Percentiles rank a stretch among this genome's conserved stretches.
Evolutionary conservation across 768 basidiomycete genomes (phyloP).

Genomic region (Daedalea quercina): DNA sequence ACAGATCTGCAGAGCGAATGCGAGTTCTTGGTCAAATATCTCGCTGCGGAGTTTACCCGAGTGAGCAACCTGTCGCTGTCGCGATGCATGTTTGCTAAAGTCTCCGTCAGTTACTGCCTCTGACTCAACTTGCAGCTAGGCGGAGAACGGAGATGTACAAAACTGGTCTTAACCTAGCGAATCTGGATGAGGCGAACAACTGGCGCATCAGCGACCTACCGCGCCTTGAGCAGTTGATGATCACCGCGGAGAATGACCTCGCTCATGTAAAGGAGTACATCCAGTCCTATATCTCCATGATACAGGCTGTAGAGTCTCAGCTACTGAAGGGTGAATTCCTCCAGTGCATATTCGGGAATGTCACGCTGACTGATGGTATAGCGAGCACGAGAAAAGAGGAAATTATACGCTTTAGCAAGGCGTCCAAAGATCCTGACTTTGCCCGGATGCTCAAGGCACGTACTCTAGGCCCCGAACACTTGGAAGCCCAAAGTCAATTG

Average conservation of each 20-base stretch:
- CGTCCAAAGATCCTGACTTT: conserved; percentile 74
- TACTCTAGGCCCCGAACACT: conserved; percentile 68
- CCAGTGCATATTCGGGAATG: neutral
- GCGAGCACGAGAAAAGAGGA: conserved; percentile 82
- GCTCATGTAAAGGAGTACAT: neutral
- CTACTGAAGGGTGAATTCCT: conserved; percentile 53
- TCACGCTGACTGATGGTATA: conserved; percentile 23
- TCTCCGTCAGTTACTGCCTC: neutral
- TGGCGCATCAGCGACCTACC: neutral
- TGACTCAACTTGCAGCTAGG: neutral
- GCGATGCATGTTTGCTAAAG: neutral
- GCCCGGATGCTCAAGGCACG: conserved; percentile 36
- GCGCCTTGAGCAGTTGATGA: neutral
- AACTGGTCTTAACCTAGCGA: neutral
- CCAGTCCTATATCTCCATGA: conserved; percentile 29
- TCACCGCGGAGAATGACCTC: neutral
- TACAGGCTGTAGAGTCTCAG: conserved; percentile 56
- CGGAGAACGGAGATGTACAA: neutral
- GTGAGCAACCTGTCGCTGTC: conserved; percentile 35
- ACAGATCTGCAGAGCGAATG: conserved; percentile 70
- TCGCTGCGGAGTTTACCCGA: conserved; percentile 48
- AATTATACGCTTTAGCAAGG: conserved; percentile 70
- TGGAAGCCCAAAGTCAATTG: conserved; percentile 74
- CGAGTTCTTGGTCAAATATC: conserved; percentile 34
- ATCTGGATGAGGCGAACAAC: neutral